Evolutionary conservation across 2,329 filamentous ascomycete species (phyloP).

Genomic region (Nigrospora sphaerica): DNA sequence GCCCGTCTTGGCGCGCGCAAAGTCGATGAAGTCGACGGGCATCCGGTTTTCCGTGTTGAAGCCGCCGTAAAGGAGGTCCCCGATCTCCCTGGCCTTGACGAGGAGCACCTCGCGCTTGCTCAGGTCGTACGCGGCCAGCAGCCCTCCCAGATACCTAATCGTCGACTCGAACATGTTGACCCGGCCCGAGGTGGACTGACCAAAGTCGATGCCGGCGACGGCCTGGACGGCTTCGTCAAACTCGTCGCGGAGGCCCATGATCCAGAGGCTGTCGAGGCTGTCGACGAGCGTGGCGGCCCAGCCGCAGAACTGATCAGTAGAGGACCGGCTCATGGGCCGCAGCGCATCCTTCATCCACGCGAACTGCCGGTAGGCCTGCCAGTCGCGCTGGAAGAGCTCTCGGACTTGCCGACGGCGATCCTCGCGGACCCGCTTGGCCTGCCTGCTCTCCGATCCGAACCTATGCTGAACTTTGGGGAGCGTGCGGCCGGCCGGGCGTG

Average conservation of each 20-base stretch:
- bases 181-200: constrained; percentile 22
- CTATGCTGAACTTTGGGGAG: constrained; percentile 28
- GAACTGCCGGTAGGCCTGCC: constrained; percentile 37
- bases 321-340: constrained; percentile 33
- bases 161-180: constrained; percentile 38
- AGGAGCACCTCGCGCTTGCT: constrained; percentile 30
- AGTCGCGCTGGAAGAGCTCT: constrained; percentile 25
- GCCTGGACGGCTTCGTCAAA: constrained; percentile 40
- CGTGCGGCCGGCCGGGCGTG: constrained; percentile 7
- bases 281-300: constrained; percentile 48
- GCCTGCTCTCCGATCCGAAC: constrained; percentile 16
- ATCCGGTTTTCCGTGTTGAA: constrained; percentile 39
- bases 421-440: constrained; percentile 16
- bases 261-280: constrained; percentile 41
- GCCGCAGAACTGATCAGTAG: constrained; percentile 36
- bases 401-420: constrained; percentile 24
- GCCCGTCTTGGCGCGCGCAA: constrained; percentile 27
- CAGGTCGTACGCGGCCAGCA: constrained; percentile 32
- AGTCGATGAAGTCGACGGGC: constrained; percentile 42
- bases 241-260: constrained; percentile 41
- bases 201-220: constrained; percentile 38
- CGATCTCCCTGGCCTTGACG: constrained; percentile 35
- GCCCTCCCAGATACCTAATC: constrained; percentile 35
- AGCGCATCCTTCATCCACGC: constrained; percentile 43
- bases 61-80: constrained; percentile 35